Conservation (phyloP, 2,329 filamentous ascomycete species). For the Exophiala mesophila region DNA sequence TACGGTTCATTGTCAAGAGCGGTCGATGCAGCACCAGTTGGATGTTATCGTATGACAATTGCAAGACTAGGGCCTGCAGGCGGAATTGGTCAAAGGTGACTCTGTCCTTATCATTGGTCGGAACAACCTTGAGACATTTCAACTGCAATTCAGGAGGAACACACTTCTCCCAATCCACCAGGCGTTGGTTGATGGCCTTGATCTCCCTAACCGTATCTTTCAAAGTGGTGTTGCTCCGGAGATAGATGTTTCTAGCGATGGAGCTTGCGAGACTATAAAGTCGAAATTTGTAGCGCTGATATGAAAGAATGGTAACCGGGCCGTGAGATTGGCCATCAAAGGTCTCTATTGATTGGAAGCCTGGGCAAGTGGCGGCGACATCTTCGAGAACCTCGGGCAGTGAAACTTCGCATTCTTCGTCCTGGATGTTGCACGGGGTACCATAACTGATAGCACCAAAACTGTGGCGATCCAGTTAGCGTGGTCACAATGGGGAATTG, state of each 20-base stretch:
- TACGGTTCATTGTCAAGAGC: constrained; percentile 30
- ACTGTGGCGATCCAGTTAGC: constrained; percentile 3
- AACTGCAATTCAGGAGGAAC: constrained; percentile 17
- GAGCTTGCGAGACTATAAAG: constrained; percentile 17
- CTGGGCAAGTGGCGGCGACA: constrained; percentile 10
- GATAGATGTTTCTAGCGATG: constrained; percentile 17
- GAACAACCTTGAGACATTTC: constrained; percentile 6
- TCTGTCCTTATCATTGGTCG: constrained; percentile 1
- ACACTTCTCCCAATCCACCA: constrained; percentile 15
- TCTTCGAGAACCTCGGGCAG: constrained; percentile 18
- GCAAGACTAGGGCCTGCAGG: constrained; percentile 38
- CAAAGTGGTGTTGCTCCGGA: constrained; percentile 8
- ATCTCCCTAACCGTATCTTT: constrained; percentile 12
- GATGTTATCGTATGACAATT: constrained; percentile 42
- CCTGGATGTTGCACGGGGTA: constrained; percentile 15
- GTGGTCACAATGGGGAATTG: not conserved
- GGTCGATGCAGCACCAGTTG: constrained; percentile 41
- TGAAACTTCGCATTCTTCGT: constrained; percentile 13
- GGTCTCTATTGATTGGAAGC: constrained; percentile 12
- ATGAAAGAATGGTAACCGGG: constrained; percentile 19
- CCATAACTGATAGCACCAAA: constrained; percentile 19
- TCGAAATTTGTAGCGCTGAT: constrained; percentile 21
- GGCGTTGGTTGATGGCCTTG: constrained; percentile 12
- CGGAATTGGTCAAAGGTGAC: constrained; percentile 14
- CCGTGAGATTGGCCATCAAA: constrained; percentile 11